Evolutionary conservation across 768 basidiomycete species (phyloP).

Genomic region (Mycena alexandri): DNA sequence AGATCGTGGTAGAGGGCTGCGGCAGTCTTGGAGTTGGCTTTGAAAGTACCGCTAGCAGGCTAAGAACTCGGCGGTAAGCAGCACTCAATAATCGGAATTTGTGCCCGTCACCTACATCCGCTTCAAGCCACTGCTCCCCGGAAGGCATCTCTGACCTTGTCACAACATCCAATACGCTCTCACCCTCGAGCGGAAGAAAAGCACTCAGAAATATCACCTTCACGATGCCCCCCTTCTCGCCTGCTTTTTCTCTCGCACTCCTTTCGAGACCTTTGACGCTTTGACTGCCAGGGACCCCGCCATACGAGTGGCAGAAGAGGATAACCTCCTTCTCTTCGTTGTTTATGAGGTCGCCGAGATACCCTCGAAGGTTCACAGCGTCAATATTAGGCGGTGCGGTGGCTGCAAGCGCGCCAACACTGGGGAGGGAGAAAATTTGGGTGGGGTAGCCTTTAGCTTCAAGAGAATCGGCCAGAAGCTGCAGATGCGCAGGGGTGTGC

Average conservation of each 20-base stretch:
- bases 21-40: background rate
- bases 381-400: conserved; percentile 4
- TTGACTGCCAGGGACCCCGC: conserved; percentile 9
- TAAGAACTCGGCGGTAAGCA: background rate
- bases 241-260: conserved; percentile 2
- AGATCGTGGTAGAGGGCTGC: conserved; percentile 5
- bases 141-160: background rate
- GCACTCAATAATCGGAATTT: background rate
- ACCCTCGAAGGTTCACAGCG: conserved; percentile 1
- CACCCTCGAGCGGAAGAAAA: conserved; percentile 7
- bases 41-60: background rate
- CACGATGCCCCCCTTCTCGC: conserved; percentile 10
- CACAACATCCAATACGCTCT: background rate
- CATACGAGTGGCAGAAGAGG: conserved; percentile 16
- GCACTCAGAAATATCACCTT: conserved; percentile 4
- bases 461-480: conserved; percentile 3
- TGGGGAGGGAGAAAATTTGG: background rate
- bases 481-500: background rate
- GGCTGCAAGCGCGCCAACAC: conserved; percentile 3
- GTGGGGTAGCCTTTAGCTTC: conserved; percentile 4
- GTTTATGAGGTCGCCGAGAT: background rate
- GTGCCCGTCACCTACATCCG: background rate
- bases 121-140: background rate
- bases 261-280: conserved; percentile 11
- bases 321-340: conserved; percentile 9